Base-by-base conservation (phyloP, 495 filamentous ascomycete genomes). In the Letharia lupina region DNA sequence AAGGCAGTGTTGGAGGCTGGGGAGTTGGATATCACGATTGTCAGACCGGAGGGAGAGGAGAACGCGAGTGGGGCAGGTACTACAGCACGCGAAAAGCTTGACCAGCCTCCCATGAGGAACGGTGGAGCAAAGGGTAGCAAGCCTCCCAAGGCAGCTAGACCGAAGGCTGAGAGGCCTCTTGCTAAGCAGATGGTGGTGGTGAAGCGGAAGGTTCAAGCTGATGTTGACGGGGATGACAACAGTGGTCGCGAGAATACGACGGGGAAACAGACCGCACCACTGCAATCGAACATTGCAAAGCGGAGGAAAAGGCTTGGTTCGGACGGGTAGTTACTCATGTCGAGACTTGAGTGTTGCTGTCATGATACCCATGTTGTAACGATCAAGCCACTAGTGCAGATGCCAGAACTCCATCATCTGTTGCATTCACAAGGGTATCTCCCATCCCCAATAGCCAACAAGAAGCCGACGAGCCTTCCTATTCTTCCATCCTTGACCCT, bases 1-100 rank as follows among this genome's bases (percentile, higher is more conserved):
- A 75, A 76, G 67, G 35, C 56, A 20, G 73, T 75, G 61, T 62
- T 80, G n/a, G 65, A 56, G 23, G 68, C 68, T 42, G 71, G 76
- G 42, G 39, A 68, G 33, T 64, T 72, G 37, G 75, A 76, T 44
- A 72, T 82, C 61, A 39, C 64, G 13, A 58, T 72, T 74, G 76
- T 33, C 72, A 79, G 48, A 61, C 71, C 39, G 1, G 50, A 58
- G 40, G 39, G 0, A 6, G 52, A 37, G 18, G 40, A 45, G 23
- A 54, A 44, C 13, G 47, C 5, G 10, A 20, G 6, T 8, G 54
- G 31, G 31, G 16, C 54, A 79, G 2, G 77, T 83, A 57, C 59
- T 28, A 63, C 50, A 28, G 50, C 52, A 33, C 0, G 33, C 1
- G 52, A 11, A 31, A 15, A 52, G n/a, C 23, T 13, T 1, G 16